These are phyloP conservation scores for Cordyceps farinosa DNA, from an alignment of 2,329 filamentous ascomycete genomes.

Conservation along the genomic window DNA sequence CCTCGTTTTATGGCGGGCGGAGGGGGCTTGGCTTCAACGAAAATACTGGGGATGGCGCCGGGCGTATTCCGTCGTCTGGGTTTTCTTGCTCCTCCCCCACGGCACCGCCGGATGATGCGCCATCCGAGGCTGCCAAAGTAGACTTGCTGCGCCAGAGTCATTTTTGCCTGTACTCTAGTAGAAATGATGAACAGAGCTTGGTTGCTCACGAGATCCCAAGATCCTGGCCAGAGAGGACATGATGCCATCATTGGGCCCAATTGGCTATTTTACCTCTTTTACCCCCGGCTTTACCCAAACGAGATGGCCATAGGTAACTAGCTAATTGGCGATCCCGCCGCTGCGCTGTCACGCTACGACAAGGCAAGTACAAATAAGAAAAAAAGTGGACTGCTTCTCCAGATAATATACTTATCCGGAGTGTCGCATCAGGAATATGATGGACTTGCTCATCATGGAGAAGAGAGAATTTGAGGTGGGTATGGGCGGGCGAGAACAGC, in stretches of 20 bases:
- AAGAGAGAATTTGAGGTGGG: too few relatives aligned
- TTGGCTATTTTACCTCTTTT: too few relatives aligned
- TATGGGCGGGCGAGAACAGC: too few relatives aligned
- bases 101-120: constrained; percentile 8
- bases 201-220: background rate
- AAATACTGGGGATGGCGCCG: background rate
- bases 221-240: background rate
- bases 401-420: background rate
- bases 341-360: background rate
- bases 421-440: background rate
- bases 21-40: background rate
- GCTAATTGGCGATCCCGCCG: background rate
- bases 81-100: background rate
- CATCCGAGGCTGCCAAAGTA: background rate
- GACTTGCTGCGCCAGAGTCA: too few relatives aligned
- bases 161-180: too few relatives aligned
- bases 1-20: background rate
- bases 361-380: background rate
- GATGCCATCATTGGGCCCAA: background rate
- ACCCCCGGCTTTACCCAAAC: background rate
- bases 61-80: background rate
- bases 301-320: background rate
- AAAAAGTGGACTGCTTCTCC: constrained; percentile 4
- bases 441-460: background rate
- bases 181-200: too few relatives aligned